Evolutionary conservation across 257 asterid species (phyloP).

Genomic region (Scutellaria barbata): DNA sequence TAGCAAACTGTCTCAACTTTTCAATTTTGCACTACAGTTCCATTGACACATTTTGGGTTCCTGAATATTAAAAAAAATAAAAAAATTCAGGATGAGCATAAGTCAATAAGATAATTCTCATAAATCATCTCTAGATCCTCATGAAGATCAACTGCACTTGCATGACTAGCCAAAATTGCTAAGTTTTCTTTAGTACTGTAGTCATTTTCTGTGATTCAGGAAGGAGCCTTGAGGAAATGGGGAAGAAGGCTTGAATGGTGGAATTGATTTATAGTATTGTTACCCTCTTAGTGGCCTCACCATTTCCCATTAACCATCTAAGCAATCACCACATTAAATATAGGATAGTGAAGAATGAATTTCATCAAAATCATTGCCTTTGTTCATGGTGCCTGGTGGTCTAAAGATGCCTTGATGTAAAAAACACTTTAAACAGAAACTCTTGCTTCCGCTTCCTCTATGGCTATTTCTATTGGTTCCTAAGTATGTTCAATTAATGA

Average conservation of each 20-base stretch:
- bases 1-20: conserved; percentile 16
- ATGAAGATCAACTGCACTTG: neutral
- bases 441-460: neutral
- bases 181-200: neutral
- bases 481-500: neutral
- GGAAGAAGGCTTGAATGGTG: neutral
- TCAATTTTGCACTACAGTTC: conserved; percentile 8
- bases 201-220: neutral
- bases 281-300: neutral
- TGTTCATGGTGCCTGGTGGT: neutral
- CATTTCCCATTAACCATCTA: neutral
- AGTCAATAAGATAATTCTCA: neutral
- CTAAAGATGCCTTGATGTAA: neutral
- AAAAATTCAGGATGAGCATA: neutral
- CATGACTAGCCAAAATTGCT: neutral
- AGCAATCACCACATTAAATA: neutral
- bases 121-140: neutral
- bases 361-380: no score
- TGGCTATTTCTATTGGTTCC: neutral
- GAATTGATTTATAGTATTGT: neutral
- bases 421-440: neutral
- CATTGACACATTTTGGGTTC: neutral
- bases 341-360: neutral
- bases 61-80: neutral
- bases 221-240: neutral